Percentiles rank a stretch among this genome's conserved stretches.
These are phyloP conservation scores for Suhomyces bribrorum DNA, from an alignment of 1,139 yeast genomes.

Conservation along the genomic window DNA sequence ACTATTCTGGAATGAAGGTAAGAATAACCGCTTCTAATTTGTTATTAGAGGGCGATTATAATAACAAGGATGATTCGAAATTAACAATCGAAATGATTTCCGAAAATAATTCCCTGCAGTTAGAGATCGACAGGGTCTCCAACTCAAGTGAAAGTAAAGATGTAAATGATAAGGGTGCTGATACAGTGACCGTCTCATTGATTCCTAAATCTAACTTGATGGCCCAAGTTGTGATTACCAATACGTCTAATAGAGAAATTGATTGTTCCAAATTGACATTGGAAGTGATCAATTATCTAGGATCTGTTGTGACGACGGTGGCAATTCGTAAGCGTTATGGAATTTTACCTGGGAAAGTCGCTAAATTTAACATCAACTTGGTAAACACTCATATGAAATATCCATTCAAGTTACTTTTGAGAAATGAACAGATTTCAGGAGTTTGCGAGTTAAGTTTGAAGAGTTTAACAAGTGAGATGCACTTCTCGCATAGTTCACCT, in stretches of 20 bases:
- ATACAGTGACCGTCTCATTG: constrained; percentile 25
- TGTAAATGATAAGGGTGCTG: constrained; percentile 13
- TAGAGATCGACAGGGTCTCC: background rate
- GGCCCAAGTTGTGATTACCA: constrained; percentile 36
- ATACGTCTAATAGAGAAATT: constrained; percentile 28
- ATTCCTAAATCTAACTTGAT: constrained; percentile 34
- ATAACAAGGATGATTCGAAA: constrained; percentile 11
- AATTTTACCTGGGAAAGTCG: constrained; percentile 32
- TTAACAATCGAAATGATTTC: constrained; percentile 2
- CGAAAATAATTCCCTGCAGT: background rate
- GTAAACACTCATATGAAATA: constrained; percentile 35
- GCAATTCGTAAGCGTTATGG: constrained; percentile 35
- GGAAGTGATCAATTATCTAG: constrained; percentile 34
- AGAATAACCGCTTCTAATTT: constrained; percentile 23
- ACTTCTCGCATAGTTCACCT: constrained; percentile 1
- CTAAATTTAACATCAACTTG: constrained; percentile 38
- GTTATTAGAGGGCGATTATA: constrained; percentile 29
- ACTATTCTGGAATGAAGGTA: constrained; percentile 21
- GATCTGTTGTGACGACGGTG: constrained; percentile 28
- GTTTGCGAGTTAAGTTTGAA: constrained; percentile 28
- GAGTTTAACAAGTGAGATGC: constrained; percentile 24
- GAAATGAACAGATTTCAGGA: constrained; percentile 25
- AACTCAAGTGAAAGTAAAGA: constrained; percentile 9
- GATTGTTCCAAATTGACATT: constrained; percentile 36
- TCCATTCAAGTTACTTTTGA: constrained; percentile 35